These are phyloP conservation scores for Lasiosphaeria hispida DNA, from an alignment of 495 filamentous ascomycete genomes.

Conservation along the genomic window DNA sequence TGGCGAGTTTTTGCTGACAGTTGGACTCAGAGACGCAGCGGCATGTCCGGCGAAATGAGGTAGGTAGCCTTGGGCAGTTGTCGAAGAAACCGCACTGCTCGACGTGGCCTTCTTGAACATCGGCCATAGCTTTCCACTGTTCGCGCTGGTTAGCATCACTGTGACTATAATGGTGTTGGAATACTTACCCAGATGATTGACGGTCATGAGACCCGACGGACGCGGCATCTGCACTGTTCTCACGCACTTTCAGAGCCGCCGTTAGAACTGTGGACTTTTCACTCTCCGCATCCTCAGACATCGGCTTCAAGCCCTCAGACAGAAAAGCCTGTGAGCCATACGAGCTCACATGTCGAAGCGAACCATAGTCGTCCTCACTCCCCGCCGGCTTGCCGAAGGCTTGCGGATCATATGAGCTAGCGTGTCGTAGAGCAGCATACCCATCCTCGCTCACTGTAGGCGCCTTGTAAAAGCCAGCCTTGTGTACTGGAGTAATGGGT, in stretches of 20 bases:
- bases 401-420: constrained; percentile 23
- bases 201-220: constrained; percentile 22
- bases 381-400: constrained; percentile 4
- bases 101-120: constrained; percentile 44
- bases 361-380: constrained; percentile 24
- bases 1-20: constrained; percentile 29
- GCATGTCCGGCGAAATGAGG: constrained; percentile 46
- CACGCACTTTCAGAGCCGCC: constrained; percentile 10
- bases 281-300: neutral
- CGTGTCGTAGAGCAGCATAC: constrained; percentile 11
- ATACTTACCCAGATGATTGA: constrained; percentile 24
- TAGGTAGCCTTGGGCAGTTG: constrained; percentile 46
- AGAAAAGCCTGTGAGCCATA: constrained; percentile 23
- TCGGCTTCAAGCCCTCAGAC: constrained; percentile 14
- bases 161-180: neutral
- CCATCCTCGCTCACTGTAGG: constrained; percentile 22
- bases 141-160: constrained; percentile 6
- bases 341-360: constrained; percentile 12
- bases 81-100: constrained; percentile 44
- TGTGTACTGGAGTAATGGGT: constrained; percentile 27
- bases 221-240: constrained; percentile 19
- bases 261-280: neutral
- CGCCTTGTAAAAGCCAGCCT: constrained; percentile 20
- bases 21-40: constrained; percentile 42
- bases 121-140: constrained; percentile 38